Base-by-base conservation (phyloP, 305 asterid genomes). In the Solanum hybrid region DNA sequence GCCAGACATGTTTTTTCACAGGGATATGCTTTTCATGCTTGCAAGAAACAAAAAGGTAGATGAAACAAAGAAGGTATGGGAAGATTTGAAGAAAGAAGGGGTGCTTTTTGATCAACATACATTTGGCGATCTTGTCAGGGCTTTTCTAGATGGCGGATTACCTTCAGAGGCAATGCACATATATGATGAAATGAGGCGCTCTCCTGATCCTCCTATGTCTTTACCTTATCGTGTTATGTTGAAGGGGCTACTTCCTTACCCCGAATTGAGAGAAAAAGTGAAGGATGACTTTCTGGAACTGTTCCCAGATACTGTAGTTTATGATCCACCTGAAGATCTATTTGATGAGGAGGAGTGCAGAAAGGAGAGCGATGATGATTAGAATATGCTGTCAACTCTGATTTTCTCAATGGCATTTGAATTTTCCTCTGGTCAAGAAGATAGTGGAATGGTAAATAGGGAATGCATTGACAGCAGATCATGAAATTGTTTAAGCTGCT, bases 11-110 rank as follows among this genome's bases (percentile, higher is more conserved):
- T 97, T 94, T 92, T 97, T 97, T 92, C 93, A 95, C 91, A 94
- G 98, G 77, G 99, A 97, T 89, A 96, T 97, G 99, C 98, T 96
- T 29, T 89, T 95, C 94, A 97, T 96, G 99, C 98, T 97, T 85
- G 97, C 99, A 31, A 95, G 98, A 92, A 97, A 96, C 94, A 94
- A 94, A 89, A 94, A 89, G 89, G 94, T 94, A 35, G 98, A 95
- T 4, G 97, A 95, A 92, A 90, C 96, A 36, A 92, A 92, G 71
- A 92, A 73, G 88, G 98, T 97, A 24, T 97, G 99, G 98, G 93
- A 83, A 24, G 98, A 97, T 93, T 86, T 97, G 83, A 95, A 93
- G 93, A 92, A 91, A 40, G 98, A 97, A 92, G 94, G 90, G 86
- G 96, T 97, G 73, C 96, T 93, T 92, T 97, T 97, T 80, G 98